Base-by-base conservation (phyloP, 2,329 filamentous ascomycete genomes). In the Ophiostoma sp. region DNA sequence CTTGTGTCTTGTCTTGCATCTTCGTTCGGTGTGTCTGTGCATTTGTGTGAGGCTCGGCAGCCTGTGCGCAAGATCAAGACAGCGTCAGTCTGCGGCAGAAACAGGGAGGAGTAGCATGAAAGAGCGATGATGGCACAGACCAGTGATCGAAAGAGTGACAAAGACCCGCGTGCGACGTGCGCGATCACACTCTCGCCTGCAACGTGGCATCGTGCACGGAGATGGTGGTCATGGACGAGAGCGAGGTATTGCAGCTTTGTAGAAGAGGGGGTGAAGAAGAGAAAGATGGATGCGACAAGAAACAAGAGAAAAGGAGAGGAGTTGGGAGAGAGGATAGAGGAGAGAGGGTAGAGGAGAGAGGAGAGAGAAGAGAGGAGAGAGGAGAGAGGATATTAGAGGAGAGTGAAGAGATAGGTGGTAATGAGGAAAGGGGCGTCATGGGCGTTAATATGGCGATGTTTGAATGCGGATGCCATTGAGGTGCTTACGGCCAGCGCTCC, bases 151-250 rank as follows among this genome's bases (percentile, higher is more conserved):
- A 45, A 45, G 42, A 45, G 42, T 4, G 14, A 45, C n/a, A 18
- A 52, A 18, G 41, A 42, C 38, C 36, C 60, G 60, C 6, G 62
- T 64, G 62, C 7, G 62, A 64, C 62, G 42, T 64, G 40, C 40
- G 6, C 27, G 16, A 42, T 42, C 60, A 16, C n/a, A 18, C 8
- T 64, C 9, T 45, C 41, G 41, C 42, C 41, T 64, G 62, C 62
- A 64, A 64, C 62, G 62, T 64, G 41, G 62, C 62, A 64, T 64
- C 62, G 41, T 44, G 62, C n/a, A 14, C 42, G 18, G 38, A 27
- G 27, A 27, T 27, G 41, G 18, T 16, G 41, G 40, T 4, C 4
- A 5, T 14, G 14, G 62, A 45, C 62, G 11, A 52, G 16, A n/a
- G 47, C 47, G 47, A 14, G 16, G 16, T n/a, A 27, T 42, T 9